Evolutionary conservation across 805 yeast species (phyloP).

Genomic region (Myxozyma geophila): DNA sequence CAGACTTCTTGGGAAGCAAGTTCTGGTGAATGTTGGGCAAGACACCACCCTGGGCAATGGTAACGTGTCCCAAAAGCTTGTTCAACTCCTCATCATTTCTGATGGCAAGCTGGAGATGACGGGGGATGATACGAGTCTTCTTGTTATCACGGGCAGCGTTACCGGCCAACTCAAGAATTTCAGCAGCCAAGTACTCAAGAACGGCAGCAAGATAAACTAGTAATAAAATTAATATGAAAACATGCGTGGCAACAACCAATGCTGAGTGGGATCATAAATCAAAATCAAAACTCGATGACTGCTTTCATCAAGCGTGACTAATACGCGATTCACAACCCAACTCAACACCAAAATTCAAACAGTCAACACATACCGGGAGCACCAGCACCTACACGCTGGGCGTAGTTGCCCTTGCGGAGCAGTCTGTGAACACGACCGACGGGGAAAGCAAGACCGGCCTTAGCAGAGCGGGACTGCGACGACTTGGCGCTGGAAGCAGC

Average conservation of each 20-base stretch:
- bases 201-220: conserved; percentile 86
- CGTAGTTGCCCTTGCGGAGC: conserved; percentile 95
- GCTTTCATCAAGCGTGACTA: not conserved
- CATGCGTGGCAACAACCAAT: no score
- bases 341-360: not conserved
- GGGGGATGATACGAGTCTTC: conserved; percentile 98
- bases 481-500: conserved; percentile 95
- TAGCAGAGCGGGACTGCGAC: conserved; percentile 96
- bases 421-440: conserved; percentile 99
- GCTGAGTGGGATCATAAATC: no score
- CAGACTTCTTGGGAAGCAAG: conserved; percentile 81
- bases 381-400: conserved; percentile 99
- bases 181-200: conserved; percentile 93
- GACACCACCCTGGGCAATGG: conserved; percentile 99
- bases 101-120: conserved; percentile 97
- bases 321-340: not conserved
- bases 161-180: conserved; percentile 96
- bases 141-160: conserved; percentile 98
- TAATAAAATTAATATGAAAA: not conserved
- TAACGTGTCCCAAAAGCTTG: conserved; percentile 89
- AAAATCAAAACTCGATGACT: no score
- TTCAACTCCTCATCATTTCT: conserved; percentile 98
- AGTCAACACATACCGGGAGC: conserved; percentile 64
- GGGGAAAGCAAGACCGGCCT: conserved; percentile 99
- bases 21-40: conserved; percentile 95